Base-by-base conservation (phyloP, 208 protist species). In the Herpetomonas tarakana region DNA sequence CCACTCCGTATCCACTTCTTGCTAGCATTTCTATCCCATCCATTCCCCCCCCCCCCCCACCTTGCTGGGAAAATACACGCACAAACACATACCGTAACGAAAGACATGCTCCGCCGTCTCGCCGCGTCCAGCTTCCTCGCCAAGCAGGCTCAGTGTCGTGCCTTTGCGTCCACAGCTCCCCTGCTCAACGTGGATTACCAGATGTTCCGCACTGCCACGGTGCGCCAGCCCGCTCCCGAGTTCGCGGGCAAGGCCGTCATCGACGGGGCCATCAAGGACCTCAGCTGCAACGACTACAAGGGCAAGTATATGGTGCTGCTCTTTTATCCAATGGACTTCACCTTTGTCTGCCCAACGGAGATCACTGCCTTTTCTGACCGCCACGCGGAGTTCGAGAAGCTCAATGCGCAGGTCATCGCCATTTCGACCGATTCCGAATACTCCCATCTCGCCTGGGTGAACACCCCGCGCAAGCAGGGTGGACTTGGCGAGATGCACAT, bases 281-380 rank as follows among this genome's bases (percentile, higher is more conserved):
- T 98, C 71, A 94, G 68, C 58, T 83, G 89, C 18, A 78, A 72
- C 26, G 91, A 98, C 65, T 98, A 92, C 88, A 83, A 81, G 55
- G 95, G 94, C 45, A 97, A 96, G 72, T 98, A 97, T 53, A 41
- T 98, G 18, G 91, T 98, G 50, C 78, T 98, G 3, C 85, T 98
- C 58, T 98, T 98, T 76, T 98, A 98, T 65, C 97, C 97, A 22
- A 84, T 98, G 65, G 96, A 98, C 68, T 98, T 98, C 76, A 98
- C 97, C 0, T 98, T 99, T 78, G 96, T 99, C 2, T 99, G 97
- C 81, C 97, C 97, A 30, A 99, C 97, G 19, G 97, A 99, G 81
- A 96, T 99, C 56, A 94, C 92, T 31, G 90, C 97, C 39, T 98
- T 98, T 78, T 92, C 73, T 2, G 95, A 99, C 45, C 72, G 85